These are phyloP conservation scores for Gremmenia infestans DNA, from an alignment of 2,329 filamentous ascomycete genomes.

Conservation along the genomic window DNA sequence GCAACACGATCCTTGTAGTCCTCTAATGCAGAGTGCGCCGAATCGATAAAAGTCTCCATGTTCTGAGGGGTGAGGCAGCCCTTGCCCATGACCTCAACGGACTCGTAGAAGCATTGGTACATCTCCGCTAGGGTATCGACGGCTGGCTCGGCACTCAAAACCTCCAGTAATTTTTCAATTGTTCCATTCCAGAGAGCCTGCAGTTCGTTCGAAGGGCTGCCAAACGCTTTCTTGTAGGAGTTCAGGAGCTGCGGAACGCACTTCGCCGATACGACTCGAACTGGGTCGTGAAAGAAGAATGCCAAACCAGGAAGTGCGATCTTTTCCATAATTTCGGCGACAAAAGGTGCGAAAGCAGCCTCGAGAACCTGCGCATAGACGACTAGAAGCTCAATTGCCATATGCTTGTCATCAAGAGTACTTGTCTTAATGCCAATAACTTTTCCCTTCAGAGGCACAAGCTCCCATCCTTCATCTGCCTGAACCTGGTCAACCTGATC, in stretches of 20 bases:
- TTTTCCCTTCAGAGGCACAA: constrained; percentile 95
- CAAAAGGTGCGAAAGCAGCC: constrained; percentile 85
- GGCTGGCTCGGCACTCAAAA: constrained; percentile 86
- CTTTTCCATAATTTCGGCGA: constrained; percentile 90
- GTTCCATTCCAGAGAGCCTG: constrained; percentile 79
- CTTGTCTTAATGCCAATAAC: constrained; percentile 98
- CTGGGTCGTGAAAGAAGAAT: constrained; percentile 99
- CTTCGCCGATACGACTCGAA: constrained; percentile 90
- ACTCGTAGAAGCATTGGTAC: constrained; percentile 99
- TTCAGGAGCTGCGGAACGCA: constrained; percentile 89
- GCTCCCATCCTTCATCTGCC: constrained; percentile 94
- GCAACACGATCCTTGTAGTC: constrained; percentile 89
- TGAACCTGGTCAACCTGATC: constrained; percentile 90
- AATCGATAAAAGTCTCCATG: constrained; percentile 83
- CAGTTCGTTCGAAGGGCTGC: constrained; percentile 72
- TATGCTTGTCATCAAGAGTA: constrained; percentile 96
- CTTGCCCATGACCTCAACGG: constrained; percentile 87
- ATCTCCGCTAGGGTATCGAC: constrained; percentile 97
- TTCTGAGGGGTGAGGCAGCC: constrained; percentile 72
- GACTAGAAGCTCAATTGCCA: constrained; percentile 97
- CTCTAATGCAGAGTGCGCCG: constrained; percentile 77
- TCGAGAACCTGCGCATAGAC: constrained; percentile 97
- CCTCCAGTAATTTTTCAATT: constrained; percentile 86
- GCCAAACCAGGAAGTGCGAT: constrained; percentile 89
- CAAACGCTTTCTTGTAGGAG: constrained; percentile 90